These are phyloP conservation scores for Chlorociboria aeruginascens DNA, from an alignment of 495 filamentous ascomycete species.

Conservation along the genomic window DNA sequence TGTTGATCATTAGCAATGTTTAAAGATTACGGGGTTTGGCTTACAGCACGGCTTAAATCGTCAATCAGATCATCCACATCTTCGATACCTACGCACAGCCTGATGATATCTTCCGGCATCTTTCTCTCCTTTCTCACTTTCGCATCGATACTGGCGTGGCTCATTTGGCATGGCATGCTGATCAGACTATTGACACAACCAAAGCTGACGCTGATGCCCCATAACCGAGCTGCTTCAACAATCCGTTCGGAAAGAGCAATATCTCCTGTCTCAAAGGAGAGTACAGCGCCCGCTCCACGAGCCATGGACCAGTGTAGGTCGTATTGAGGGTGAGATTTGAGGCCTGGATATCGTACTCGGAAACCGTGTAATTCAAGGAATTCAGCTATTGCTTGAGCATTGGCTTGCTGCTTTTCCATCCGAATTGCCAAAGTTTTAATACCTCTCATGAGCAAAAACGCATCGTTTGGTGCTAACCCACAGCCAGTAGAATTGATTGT, in stretches of 20 bases:
- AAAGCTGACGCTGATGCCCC: constrained; percentile 93
- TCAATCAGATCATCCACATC: constrained; percentile 89
- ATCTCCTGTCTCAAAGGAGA: constrained; percentile 93
- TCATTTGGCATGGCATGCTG: constrained; percentile 99
- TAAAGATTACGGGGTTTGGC: constrained; percentile 20
- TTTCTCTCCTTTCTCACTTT: constrained; percentile 81
- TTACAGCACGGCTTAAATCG: constrained; percentile 78
- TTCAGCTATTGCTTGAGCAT: constrained; percentile 79
- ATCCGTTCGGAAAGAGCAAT: constrained; percentile 73
- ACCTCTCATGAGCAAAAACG: constrained; percentile 86
- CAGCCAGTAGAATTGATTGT: constrained; percentile 94
- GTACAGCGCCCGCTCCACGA: constrained; percentile 81
- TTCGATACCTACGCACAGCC: constrained; percentile 93
- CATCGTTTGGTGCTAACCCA: constrained; percentile 87
- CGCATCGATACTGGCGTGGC: constrained; percentile 94
- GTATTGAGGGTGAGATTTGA: constrained; percentile 92
- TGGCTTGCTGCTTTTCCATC: constrained; percentile 95
- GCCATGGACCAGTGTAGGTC: constrained; percentile 92
- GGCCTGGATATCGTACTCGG: constrained; percentile 84
- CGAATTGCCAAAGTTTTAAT: constrained; percentile 94
- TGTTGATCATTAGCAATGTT: constrained; percentile 24
- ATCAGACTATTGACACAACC: constrained; percentile 97
- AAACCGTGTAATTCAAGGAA: constrained; percentile 90
- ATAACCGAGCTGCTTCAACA: constrained; percentile 82
- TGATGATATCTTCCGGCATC: constrained; percentile 92